phyloP scores from a whole-genome alignment of 371 early-diverging fungal genomes.

The Cokeromyces recurvatus region DNA sequence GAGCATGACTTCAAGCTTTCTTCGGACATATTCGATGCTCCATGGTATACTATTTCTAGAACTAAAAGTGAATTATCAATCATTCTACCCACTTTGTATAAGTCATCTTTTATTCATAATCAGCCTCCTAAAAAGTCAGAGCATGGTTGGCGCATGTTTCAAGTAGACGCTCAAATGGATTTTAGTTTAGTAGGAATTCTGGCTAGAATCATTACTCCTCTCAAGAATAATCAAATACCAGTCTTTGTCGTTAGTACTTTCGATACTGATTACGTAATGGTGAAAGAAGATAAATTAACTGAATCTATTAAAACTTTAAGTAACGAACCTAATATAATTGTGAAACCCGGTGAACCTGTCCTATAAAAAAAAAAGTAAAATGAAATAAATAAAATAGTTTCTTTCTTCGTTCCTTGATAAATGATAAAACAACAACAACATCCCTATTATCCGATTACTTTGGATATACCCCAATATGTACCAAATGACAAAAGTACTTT shows the following conservation, averaged over 20 bases:
- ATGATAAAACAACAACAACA: not conserved
- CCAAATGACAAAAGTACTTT: not conserved
- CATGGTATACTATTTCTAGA: conserved; percentile 56
- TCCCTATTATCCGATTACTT: not conserved
- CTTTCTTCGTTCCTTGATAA: too few relatives aligned
- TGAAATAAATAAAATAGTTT: too few relatives aligned
- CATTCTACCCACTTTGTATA: conserved; percentile 38
- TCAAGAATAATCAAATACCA: conserved; percentile 57
- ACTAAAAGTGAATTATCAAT: conserved; percentile 55
- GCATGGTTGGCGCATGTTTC: conserved; percentile 54
- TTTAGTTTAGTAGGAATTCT: conserved; percentile 75
- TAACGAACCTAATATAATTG: conserved; percentile 4
- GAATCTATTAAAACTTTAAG: conserved; percentile 9
- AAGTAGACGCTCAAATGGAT: conserved; percentile 67
- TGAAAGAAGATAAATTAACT: conserved; percentile 51
- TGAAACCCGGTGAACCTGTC: conserved; percentile 13
- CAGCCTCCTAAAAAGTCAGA: conserved; percentile 45
- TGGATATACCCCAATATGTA: not conserved
- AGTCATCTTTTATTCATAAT: not conserved
- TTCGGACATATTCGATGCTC: conserved; percentile 13
- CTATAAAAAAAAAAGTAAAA: not conserved
- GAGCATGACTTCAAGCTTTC: conserved; percentile 12
- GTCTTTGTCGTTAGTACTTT: conserved; percentile 74
- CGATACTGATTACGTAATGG: conserved; percentile 77
- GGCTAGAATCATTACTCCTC: conserved; percentile 49